Evolutionary conservation across 345 rosid genomes (phyloP).

Genomic region (Hirschfeldia incana): DNA sequence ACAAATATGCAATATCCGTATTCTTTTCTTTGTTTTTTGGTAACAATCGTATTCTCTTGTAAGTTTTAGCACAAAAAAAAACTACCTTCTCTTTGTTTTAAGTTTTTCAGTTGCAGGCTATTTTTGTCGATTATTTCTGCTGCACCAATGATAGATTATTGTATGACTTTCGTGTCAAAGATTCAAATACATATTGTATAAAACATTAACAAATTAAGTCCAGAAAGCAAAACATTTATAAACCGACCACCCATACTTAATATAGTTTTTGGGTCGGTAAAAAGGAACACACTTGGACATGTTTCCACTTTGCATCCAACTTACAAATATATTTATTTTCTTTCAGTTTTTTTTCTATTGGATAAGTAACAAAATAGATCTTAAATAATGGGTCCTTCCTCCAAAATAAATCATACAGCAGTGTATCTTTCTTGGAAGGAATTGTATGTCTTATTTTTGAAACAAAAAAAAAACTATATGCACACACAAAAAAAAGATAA

Average conservation of each 20-base stretch:
- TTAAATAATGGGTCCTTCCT: constrained; percentile 14
- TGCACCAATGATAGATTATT: background rate
- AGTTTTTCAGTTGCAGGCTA: background rate
- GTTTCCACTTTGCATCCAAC: constrained; percentile 33
- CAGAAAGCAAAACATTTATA: constrained; percentile 10
- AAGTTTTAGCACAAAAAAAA: no score
- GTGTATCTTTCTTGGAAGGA: background rate
- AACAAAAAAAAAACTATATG: background rate
- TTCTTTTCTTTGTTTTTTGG: background rate
- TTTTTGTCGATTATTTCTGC: background rate
- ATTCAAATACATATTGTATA: background rate
- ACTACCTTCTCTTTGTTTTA: background rate
- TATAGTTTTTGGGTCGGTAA: constrained; percentile 36
- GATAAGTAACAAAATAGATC: constrained; percentile 17
- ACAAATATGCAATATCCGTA: background rate
- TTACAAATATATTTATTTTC: background rate
- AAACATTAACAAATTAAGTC: background rate
- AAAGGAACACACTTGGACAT: constrained; percentile 41
- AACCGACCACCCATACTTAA: constrained; percentile 27
- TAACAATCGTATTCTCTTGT: no score
- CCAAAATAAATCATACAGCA: background rate
- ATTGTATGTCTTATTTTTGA: background rate
- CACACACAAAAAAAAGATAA: background rate
- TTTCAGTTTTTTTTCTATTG: constrained; percentile 17
- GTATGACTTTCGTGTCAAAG: background rate